Conservation (phyloP, 345 rosid genomes). For the Streptanthus diversifolius region DNA sequence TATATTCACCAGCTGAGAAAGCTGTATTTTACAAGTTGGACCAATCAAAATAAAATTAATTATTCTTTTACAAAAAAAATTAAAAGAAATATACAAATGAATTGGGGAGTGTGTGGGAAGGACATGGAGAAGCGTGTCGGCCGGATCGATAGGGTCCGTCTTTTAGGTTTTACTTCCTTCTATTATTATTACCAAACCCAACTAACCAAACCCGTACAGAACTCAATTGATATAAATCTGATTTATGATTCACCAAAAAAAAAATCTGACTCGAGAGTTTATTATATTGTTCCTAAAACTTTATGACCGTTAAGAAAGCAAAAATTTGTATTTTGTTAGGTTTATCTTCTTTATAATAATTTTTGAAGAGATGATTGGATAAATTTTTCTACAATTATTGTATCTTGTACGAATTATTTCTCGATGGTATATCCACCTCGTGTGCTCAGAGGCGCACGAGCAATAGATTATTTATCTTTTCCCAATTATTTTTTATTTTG, state of each 20-base stretch:
- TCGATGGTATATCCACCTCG: slow-evolving; percentile 13
- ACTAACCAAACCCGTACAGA: not conserved
- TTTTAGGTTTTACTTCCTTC: not conserved
- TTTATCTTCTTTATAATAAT: not conserved
- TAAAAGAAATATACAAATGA: not conserved
- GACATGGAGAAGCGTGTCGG: slow-evolving; percentile 54
- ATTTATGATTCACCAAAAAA: not conserved
- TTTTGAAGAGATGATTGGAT: not conserved
- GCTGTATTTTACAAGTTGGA: slow-evolving; percentile 13
- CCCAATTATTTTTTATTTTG: not conserved
- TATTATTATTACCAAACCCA: not conserved
- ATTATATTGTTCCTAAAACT: not conserved
- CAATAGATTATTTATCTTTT: not conserved
- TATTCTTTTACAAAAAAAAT: not conserved
- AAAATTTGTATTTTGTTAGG: not conserved
- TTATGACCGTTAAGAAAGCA: not conserved
- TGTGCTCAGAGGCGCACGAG: slow-evolving; percentile 32
- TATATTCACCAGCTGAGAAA: slow-evolving; percentile 29
- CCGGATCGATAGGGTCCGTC: slow-evolving; percentile 40
- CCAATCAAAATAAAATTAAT: slow-evolving; percentile 8
- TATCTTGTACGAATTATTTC: slow-evolving; percentile 21
- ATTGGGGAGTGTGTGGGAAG: slow-evolving; percentile 19
- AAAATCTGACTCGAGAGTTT: not conserved
- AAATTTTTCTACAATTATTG: not conserved
- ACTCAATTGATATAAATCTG: not conserved